Percentiles rank a stretch among this genome's conserved stretches.
Evolutionary conservation across 257 asterid genomes (phyloP).

Genomic region (Craterostigma plantagineum): DNA sequence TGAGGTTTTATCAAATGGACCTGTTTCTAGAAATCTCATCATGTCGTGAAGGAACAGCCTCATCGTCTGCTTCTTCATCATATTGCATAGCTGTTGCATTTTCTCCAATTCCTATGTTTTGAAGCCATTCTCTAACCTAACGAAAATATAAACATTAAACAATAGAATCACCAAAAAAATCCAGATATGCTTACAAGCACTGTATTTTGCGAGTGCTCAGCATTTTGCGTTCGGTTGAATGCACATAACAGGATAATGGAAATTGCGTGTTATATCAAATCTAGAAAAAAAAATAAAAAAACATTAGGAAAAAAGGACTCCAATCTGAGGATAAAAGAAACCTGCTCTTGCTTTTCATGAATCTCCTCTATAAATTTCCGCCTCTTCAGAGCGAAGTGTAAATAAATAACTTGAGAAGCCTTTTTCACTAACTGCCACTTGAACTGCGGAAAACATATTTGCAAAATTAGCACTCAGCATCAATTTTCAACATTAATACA

Average conservation of each 20-base stretch:
- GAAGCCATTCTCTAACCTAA: slow-evolving; percentile 95
- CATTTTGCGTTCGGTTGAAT: background rate
- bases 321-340: slow-evolving; percentile 12
- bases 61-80: slow-evolving; percentile 84
- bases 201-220: background rate
- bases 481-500: no score
- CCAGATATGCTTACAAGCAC: slow-evolving; percentile 1
- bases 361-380: slow-evolving; percentile 79
- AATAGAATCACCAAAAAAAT: slow-evolving; percentile 8
- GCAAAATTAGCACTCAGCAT: background rate
- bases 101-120: slow-evolving; percentile 83
- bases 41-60: slow-evolving; percentile 39
- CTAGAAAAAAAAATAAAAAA: no score
- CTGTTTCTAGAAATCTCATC: slow-evolving; percentile 69
- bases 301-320: no score
- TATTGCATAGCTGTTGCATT: slow-evolving; percentile 54
- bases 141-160: slow-evolving; percentile 14
- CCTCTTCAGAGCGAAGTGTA: slow-evolving; percentile 78
- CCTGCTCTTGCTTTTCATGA: slow-evolving; percentile 98
- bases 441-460: slow-evolving; percentile 28
- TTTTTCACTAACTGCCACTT: slow-evolving; percentile 88
- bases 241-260: slow-evolving; percentile 7
- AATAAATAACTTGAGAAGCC: slow-evolving; percentile 62
- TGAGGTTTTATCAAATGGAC: slow-evolving; percentile 27
- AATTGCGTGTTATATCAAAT: background rate